These are phyloP conservation scores for Podila epigama DNA, from an alignment of 192 early-diverging fungal genomes.

Conservation along the genomic window DNA sequence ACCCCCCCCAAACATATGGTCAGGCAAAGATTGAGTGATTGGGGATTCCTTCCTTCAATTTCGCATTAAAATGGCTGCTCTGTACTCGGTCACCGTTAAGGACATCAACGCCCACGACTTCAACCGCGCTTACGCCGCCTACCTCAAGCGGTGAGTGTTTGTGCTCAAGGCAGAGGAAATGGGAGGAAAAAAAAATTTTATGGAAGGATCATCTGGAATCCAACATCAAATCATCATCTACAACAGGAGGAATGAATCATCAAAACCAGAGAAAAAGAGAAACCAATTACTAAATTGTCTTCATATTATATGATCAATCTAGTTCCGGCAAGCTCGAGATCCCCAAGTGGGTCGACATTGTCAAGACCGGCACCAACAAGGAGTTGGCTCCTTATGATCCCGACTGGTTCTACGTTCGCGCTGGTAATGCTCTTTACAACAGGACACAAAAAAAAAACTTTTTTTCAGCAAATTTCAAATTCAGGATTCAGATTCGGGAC, in stretches of 20 bases:
- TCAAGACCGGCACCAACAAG: conserved; percentile 98
- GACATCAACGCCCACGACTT: conserved; percentile 96
- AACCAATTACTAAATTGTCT: background rate
- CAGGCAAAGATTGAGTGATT: too few relatives aligned
- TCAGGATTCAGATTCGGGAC: background rate
- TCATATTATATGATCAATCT: conserved; percentile 4
- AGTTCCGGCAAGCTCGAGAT: conserved; percentile 96
- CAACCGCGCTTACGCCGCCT: conserved; percentile 98
- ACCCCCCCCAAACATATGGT: too few relatives aligned
- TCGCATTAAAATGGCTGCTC: conserved; percentile 48
- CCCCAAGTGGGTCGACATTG: conserved; percentile 98
- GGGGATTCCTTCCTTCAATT: conserved; percentile 38
- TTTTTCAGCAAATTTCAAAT: background rate
- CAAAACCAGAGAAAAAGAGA: background rate
- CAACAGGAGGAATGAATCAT: conserved; percentile 8
- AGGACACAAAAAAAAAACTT: conserved; percentile 1
- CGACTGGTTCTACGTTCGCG: conserved; percentile 99
- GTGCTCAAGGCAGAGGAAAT: background rate
- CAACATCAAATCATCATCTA: background rate
- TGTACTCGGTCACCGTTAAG: conserved; percentile 86
- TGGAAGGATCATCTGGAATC: too few relatives aligned
- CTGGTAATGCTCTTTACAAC: conserved; percentile 61
- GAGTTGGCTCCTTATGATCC: conserved; percentile 98
- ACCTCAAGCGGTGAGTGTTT: conserved; percentile 86
- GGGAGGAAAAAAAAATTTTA: background rate